These are phyloP conservation scores for Ochromonas danica DNA, from an alignment of 108 stramenopile species.

Conservation along the genomic window DNA sequence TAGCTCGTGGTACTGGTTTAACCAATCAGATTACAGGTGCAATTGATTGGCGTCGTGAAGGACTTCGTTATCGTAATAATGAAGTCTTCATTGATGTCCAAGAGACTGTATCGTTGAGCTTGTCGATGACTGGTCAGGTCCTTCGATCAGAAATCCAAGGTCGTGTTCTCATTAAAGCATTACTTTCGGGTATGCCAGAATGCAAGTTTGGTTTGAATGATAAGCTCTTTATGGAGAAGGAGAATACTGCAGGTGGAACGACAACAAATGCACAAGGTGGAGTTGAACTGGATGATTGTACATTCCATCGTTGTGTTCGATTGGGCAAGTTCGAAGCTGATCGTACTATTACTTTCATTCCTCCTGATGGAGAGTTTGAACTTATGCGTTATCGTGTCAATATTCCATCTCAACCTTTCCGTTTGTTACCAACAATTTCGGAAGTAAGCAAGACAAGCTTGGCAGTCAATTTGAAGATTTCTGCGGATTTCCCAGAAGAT, in stretches of 20 bases:
- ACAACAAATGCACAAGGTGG: constrained; percentile 48
- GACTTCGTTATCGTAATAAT: constrained; percentile 97
- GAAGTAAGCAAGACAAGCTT: constrained; percentile 86
- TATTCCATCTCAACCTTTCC: constrained; percentile 27
- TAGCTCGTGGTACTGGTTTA: neutral
- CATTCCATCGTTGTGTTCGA: constrained; percentile 81
- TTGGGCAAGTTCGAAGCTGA: constrained; percentile 98
- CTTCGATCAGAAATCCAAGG: constrained; percentile 92
- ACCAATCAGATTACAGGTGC: constrained; percentile 94
- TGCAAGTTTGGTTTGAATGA: constrained; percentile 95
- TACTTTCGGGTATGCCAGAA: constrained; percentile 97
- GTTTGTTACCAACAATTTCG: constrained; percentile 91
- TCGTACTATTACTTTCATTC: constrained; percentile 98
- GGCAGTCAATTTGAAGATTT: constrained; percentile 69
- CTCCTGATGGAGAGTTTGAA: constrained; percentile 99
- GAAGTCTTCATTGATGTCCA: constrained; percentile 95
- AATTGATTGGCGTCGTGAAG: constrained; percentile 93
- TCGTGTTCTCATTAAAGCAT: constrained; percentile 93
- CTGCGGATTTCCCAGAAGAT: constrained; percentile 83
- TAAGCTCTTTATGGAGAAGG: constrained; percentile 95
- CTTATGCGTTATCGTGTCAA: constrained; percentile 76
- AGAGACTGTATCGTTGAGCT: constrained; percentile 88
- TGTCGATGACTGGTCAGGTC: constrained; percentile 80
- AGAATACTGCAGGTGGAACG: constrained; percentile 46
- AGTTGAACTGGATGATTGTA: constrained; percentile 97